Base-by-base conservation (phyloP, 495 filamentous ascomycete genomes). In the Penicillium flavigenum region DNA sequence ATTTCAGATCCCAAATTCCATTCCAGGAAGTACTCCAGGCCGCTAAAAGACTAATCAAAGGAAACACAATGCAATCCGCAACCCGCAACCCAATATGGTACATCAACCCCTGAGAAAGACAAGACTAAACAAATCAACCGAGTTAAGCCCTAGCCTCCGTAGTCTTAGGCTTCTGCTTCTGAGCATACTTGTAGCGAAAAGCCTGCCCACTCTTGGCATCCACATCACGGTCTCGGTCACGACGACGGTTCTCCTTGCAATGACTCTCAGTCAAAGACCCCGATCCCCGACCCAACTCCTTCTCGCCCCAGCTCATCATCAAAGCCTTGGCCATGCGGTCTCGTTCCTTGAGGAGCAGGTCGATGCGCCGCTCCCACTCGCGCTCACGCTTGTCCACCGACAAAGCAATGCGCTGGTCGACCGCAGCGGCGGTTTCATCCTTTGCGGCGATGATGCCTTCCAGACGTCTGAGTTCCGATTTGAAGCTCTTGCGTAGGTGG, bases 281-380 rank as follows among this genome's bases (percentile, higher is more conserved):
- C 5, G 64, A 51, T 2, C 66, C 64, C 11, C 45, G 57, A 11
- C 72, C 75, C 54, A 76, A 43, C 39, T 82, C 79, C 53, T 81
- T 78, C 62, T 78, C 77, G 1, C 79, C 79, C 79, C 78, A 80
- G 4, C 56, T 63, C 72, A 66, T 72, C 70, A 82, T 67, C 52
- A 82, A 67, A 14, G 73, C 79, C 51, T 75, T 80, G 14, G 75
- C 77, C 76, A 83, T 76, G 43, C 74, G 78, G 31, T 79, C 81
- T 36, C 81, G 72, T 54, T 87, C 83, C 57, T 77, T 76, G 44
- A 87, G 81, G 8, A 83, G 60, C 7, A 84, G 58, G 46, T 83
- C 74, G 11, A 79, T 66, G 11, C 80, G 74, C 1, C 75, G 70
- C 52, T 78, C 72, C 80, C 80, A 82, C 54, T 81, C 79, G 36